Percentiles rank a stretch among this genome's conserved stretches.
phyloP scores from a whole-genome alignment of 2,329 filamentous ascomycete genomes.

The Didymella keratinophila region DNA sequence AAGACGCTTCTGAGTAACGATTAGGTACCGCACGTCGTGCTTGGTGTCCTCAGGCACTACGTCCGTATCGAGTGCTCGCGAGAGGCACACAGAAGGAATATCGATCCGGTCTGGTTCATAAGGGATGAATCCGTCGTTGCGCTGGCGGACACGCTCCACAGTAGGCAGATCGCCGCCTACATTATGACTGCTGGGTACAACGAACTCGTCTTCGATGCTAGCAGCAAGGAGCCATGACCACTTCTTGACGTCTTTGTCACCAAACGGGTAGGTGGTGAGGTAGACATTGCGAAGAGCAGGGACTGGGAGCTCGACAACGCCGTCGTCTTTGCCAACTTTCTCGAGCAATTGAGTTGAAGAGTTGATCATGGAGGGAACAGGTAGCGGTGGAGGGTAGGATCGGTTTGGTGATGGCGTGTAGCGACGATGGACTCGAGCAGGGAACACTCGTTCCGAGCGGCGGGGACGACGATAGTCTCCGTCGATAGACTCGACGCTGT shows the following conservation, averaged over 20 bases:
- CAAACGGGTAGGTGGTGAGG: constrained; percentile 37
- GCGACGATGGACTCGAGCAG: constrained; percentile 10
- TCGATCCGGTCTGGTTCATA: constrained; percentile 19
- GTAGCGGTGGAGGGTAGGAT: constrained; percentile 1
- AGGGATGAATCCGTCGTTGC: constrained; percentile 19
- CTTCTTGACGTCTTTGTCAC: constrained; percentile 35
- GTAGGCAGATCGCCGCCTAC: constrained; percentile 6
- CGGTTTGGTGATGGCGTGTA: constrained; percentile 18
- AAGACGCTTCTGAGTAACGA: constrained; percentile 29
- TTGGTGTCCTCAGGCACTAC: constrained; percentile 28
- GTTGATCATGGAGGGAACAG: constrained; percentile 5
- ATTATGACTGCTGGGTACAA: constrained; percentile 12
- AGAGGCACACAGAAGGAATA: constrained; percentile 31
- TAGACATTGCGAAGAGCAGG: constrained; percentile 30
- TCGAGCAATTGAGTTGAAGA: constrained; percentile 30
- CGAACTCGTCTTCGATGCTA: constrained; percentile 28
- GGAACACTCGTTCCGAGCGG: constrained; percentile 13
- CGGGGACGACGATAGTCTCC: constrained; percentile 18
- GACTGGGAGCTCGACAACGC: constrained; percentile 28
- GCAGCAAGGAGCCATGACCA: constrained; percentile 32
- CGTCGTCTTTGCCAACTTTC: constrained; percentile 27
- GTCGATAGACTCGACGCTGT: constrained; percentile 23
- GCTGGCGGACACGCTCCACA: constrained; percentile 9
- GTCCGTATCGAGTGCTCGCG: constrained; percentile 28
- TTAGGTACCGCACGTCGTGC: constrained; percentile 24